A percentile compares a stretch with the other conserved stretches of the same genome.
Conservation (phyloP, 305 asterid genomes). For the Fraxinus sp. region DNA sequence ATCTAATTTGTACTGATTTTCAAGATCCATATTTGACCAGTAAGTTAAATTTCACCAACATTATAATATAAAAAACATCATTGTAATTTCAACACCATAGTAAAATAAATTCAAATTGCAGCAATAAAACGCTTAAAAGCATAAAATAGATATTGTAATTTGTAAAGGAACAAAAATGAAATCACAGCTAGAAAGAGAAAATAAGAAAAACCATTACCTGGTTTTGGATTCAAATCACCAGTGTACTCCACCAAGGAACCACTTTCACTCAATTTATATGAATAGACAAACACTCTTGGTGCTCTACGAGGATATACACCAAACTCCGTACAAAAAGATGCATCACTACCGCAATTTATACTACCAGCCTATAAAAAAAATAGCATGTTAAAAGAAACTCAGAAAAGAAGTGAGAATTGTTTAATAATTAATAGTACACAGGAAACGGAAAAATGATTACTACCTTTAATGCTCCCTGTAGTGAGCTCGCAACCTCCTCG, state of each 20-base stretch:
- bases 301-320: conserved; percentile 52
- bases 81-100: no score
- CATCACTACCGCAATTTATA: conserved; percentile 65
- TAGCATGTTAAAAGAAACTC: conserved; percentile 1
- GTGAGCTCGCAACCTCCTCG: conserved; percentile 50
- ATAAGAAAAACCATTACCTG: no score
- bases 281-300: conserved; percentile 66
- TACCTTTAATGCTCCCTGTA: conserved; percentile 88
- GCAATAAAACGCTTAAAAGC: no score
- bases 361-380: conserved; percentile 60
- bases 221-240: conserved; percentile 54
- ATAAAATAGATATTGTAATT: no score
- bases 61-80: no score
- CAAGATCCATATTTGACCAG: no score
- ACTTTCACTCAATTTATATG: conserved; percentile 50
- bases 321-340: conserved; percentile 74
- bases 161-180: no score
- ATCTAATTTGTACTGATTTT: no score
- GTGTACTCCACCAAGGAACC: conserved; percentile 75
- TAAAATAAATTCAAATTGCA: no score
- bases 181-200: no score
- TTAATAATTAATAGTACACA: neutral
- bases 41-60: no score
- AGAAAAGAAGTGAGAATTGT: neutral
- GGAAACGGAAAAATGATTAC: neutral